Evolutionary conservation across 805 yeast species (phyloP).

Genomic region (Schizosaccharomyces lindneri): DNA sequence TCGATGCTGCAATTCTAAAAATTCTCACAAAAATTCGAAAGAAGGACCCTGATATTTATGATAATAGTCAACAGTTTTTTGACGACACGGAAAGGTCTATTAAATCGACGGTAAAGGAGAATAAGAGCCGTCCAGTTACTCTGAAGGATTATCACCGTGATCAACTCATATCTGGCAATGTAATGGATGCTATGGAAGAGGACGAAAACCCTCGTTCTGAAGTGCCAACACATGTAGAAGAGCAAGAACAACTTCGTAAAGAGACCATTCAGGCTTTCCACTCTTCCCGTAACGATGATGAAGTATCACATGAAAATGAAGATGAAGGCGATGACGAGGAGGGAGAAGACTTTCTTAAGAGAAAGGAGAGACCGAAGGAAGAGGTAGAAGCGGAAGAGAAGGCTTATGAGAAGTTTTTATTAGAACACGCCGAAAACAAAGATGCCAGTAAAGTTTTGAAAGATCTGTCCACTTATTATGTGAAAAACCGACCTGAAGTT

Average conservation of each 20-base stretch:
- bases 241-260: constrained; percentile 49
- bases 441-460: neutral
- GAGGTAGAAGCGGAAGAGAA: constrained; percentile 7
- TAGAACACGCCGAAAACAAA: neutral
- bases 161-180: constrained; percentile 40
- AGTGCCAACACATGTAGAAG: constrained; percentile 46
- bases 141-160: constrained; percentile 81
- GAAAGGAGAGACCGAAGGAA: constrained; percentile 30
- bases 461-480: neutral
- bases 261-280: constrained; percentile 59
- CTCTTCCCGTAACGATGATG: neutral
- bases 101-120: neutral
- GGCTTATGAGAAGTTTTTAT: neutral
- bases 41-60: constrained; percentile 34
- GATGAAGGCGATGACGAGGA: constrained; percentile 18
- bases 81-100: constrained; percentile 13
- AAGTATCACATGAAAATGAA: constrained; percentile 17
- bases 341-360: constrained; percentile 21
- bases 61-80: constrained; percentile 47
- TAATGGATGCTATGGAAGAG: constrained; percentile 16
- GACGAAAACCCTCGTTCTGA: constrained; percentile 28
- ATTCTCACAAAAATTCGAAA: constrained; percentile 46
- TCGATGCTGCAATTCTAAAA: constrained; percentile 51
- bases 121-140: constrained; percentile 45
- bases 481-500: neutral